Evolutionary conservation across 305 asterid species (phyloP).

Genomic region (Fraxinus velutina): DNA sequence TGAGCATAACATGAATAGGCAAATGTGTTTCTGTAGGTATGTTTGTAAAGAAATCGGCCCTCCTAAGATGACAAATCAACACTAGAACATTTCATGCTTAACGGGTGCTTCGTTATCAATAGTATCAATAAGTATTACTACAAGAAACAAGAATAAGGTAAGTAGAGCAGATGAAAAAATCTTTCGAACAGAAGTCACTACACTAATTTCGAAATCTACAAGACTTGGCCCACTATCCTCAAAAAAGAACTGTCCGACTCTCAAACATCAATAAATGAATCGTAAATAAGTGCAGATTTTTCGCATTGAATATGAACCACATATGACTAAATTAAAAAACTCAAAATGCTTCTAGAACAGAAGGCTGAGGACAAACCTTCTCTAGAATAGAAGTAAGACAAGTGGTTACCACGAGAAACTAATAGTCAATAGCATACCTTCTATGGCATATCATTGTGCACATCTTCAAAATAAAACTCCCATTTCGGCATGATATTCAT

Average conservation of each 20-base stretch:
- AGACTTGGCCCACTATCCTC: neutral
- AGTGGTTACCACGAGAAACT: neutral
- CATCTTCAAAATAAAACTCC: neutral
- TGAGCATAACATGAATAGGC: neutral
- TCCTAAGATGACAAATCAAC: neutral
- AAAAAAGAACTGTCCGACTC: neutral
- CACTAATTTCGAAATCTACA: neutral
- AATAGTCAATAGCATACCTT: neutral
- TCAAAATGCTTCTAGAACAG: neutral
- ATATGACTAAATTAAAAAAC: neutral
- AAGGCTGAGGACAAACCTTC: neutral
- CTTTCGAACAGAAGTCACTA: neutral
- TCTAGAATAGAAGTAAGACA: neutral
- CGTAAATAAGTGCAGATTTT: neutral
- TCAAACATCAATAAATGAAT: neutral
- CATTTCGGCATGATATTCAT: neutral
- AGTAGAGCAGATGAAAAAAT: neutral
- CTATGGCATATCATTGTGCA: neutral
- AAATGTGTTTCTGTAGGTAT: too few species aligned
- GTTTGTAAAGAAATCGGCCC: neutral
- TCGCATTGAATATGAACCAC: neutral
- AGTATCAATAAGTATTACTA: neutral
- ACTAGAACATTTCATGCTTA: neutral
- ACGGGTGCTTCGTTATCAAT: neutral
- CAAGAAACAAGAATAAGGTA: neutral